Evolutionary conservation across 495 filamentous ascomycete species (phyloP).

Genomic region (Copromyces sp.): DNA sequence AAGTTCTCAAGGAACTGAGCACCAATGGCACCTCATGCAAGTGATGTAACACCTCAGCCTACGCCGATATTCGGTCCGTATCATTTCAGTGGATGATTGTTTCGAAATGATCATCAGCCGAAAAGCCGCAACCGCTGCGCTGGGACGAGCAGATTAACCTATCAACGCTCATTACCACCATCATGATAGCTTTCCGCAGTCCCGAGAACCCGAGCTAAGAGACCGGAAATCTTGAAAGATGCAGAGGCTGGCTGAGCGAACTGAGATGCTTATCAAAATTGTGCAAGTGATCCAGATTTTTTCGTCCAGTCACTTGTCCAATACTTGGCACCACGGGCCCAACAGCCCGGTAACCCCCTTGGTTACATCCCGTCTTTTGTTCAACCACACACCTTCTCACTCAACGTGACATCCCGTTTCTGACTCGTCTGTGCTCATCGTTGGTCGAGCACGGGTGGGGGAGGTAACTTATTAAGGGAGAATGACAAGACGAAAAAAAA

Average conservation of each 20-base stretch:
- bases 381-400: not conserved
- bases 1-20: not conserved
- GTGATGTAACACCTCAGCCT: not conserved
- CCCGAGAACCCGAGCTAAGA: not conserved
- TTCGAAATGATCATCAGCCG: not conserved
- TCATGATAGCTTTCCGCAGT: not conserved
- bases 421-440: not conserved
- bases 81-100: not conserved
- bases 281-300: not conserved
- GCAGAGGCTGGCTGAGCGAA: not conserved
- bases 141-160: not conserved
- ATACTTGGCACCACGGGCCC: not conserved
- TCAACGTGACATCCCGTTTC: not conserved
- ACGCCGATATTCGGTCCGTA: not conserved
- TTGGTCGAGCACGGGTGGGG: not conserved
- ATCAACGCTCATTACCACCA: not conserved
- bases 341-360: not conserved
- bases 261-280: not conserved
- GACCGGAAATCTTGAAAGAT: not conserved
- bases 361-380: not conserved
- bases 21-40: not conserved
- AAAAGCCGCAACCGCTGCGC: not conserved
- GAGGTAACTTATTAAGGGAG: not conserved
- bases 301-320: not conserved
- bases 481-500: not conserved